Conservation (phyloP, 805 yeast species). For the Alloascoidea hylecoeti region DNA sequence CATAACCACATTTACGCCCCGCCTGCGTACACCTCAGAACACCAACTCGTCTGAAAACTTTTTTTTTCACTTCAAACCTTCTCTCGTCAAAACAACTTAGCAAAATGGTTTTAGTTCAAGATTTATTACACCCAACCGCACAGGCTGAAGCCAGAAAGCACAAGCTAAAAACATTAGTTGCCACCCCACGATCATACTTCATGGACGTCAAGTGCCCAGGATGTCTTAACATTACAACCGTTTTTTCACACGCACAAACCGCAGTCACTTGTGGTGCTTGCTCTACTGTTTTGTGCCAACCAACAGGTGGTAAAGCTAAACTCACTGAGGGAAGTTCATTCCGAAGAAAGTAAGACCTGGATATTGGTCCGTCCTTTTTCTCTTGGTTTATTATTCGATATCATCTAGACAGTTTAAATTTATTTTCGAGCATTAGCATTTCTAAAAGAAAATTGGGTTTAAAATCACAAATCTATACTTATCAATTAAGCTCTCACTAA, state of each 20-base stretch:
- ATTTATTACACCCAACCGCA: constrained; percentile 95
- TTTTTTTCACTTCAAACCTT: too few relatives aligned
- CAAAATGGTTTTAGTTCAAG: constrained; percentile 97
- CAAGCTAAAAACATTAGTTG: constrained; percentile 96
- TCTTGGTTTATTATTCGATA: too few relatives aligned
- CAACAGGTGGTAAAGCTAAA: constrained; percentile 99
- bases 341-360: constrained; percentile 99
- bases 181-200: constrained; percentile 97
- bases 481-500: too few relatives aligned
- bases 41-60: too few relatives aligned
- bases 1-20: too few relatives aligned
- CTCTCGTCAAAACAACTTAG: too few relatives aligned
- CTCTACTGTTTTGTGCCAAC: constrained; percentile 95
- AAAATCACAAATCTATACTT: too few relatives aligned
- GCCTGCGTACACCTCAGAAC: too few relatives aligned
- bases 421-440: too few relatives aligned
- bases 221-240: constrained; percentile 97
- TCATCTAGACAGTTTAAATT: too few relatives aligned
- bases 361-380: too few relatives aligned
- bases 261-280: constrained; percentile 99
- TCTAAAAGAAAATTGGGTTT: too few relatives aligned
- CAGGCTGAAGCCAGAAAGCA: constrained; percentile 94
- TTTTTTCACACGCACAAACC: constrained; percentile 99
- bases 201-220: constrained; percentile 99
- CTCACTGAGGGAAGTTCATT: constrained; percentile 99